Base-by-base conservation (phyloP, 2,329 filamentous ascomycete species). In the Macrophomina pseudophaseolina region DNA sequence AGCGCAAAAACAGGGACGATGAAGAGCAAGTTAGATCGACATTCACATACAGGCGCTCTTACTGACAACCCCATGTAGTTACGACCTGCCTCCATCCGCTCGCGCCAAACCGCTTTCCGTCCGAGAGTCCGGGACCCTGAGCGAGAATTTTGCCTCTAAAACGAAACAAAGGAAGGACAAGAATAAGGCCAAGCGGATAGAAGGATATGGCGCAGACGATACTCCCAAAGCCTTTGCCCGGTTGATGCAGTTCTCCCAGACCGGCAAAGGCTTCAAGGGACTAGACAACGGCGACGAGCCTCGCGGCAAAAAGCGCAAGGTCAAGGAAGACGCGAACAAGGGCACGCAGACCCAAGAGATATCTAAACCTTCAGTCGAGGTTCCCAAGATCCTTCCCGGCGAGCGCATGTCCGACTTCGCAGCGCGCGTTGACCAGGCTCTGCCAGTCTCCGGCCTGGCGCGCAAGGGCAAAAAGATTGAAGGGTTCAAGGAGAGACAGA, bases 181-280 rank as follows among this genome's bases (percentile, higher is more conserved):
- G 63, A 72, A 76, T 64, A 68, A 73, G 69, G 52, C 35, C 64
- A 67, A 76, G 71, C 49, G 77, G 70, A 73, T 87, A 81, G 73
- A 83, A 78, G 75, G 81, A 80, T 80, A 89, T 84, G 80, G 82
- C 42, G 78, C 86, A 46, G 89, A 97, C 76, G 95, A 98, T 80
- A 94, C 91, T 1, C 95, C 95, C 0, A 91, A 92, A 71, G 92
- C 91, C 1, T 99, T 99, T 79, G 87, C 88, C 69, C 89, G 93
- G 12, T 81, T 98, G 69, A 95, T 98, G 91, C 88, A 91, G 40
- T 87, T 89, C 70, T 86, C 90, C 48, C 79, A 82, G 16, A 84
- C 87, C n/a, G 80, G 80, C 28, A 89, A 88, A 74, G 76, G 75
- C 52, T 84, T 85, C 5, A 86, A 85, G 9, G 89, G 90, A 6